A percentile compares a stretch with the other conserved stretches of the same genome.
Evolutionary conservation across 169 alveolate genomes (phyloP).

Genomic region (Babesia sp.): DNA sequence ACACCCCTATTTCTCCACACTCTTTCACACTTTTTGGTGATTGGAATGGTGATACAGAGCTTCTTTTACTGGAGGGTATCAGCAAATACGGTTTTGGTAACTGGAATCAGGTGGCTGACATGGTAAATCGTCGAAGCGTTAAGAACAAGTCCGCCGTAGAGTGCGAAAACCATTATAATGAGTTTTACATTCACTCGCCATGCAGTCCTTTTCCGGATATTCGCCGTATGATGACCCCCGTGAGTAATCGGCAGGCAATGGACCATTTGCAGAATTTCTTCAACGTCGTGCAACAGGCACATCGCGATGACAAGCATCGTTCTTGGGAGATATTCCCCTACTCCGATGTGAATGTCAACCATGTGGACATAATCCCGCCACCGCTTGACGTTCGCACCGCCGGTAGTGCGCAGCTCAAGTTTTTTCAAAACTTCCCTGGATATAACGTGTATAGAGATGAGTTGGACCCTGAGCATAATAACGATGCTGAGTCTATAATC

Average conservation of each 20-base stretch:
- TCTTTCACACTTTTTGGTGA: conserved; percentile 72
- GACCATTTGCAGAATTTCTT: conserved; percentile 1
- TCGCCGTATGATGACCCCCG: conserved; percentile 33
- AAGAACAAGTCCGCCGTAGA: conserved; percentile 67
- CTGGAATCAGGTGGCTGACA: conserved; percentile 75
- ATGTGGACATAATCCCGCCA: conserved; percentile 45
- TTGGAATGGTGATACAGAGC: conserved; percentile 87
- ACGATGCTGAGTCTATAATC: conserved; percentile 94
- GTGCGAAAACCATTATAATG: conserved; percentile 74
- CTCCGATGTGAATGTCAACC: conserved; percentile 5
- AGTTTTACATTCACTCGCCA: conserved; percentile 52
- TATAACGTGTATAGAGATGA: conserved; percentile 93
- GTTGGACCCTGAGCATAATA: conserved; percentile 92
- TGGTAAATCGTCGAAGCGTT: conserved; percentile 43
- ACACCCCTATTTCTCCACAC: conserved; percentile 82
- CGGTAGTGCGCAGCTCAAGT: conserved; percentile 19
- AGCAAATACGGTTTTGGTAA: conserved; percentile 85
- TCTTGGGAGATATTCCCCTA: not conserved
- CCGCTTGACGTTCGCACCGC: conserved; percentile 30
- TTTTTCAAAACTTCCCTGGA: conserved; percentile 80
- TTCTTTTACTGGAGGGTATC: conserved; percentile 82
- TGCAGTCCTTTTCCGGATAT: conserved; percentile 69
- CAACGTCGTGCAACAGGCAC: conserved; percentile 4
- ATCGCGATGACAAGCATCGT: not conserved
- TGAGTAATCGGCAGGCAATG: not conserved